Evolutionary conservation across 345 rosid species (phyloP).

Genomic region (Rhizophora mangle): DNA sequence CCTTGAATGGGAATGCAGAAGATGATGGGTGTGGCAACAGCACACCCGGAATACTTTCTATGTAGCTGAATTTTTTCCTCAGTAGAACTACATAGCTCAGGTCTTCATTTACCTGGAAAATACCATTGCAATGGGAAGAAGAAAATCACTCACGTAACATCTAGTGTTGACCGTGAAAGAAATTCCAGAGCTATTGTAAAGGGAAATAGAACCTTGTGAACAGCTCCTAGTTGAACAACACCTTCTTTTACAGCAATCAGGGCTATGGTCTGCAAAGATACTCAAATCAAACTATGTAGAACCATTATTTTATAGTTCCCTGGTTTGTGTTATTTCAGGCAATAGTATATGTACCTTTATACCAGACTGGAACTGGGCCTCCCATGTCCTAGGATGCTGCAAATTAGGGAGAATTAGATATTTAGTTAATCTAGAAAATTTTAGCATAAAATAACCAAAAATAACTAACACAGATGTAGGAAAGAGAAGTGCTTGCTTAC

Average conservation of each 20-base stretch:
- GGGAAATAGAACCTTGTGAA: slow-evolving; percentile 57
- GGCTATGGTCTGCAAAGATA: slow-evolving; percentile 75
- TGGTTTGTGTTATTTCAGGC: background rate
- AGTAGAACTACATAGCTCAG: slow-evolving; percentile 74
- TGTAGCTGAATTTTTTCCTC: slow-evolving; percentile 82
- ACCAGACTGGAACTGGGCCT: slow-evolving; percentile 95
- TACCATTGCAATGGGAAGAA: background rate
- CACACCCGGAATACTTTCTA: slow-evolving; percentile 91
- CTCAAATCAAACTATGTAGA: slow-evolving; percentile 3
- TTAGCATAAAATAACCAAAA: too few relatives aligned
- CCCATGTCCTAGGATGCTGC: slow-evolving; percentile 98
- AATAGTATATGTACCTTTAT: slow-evolving; percentile 51
- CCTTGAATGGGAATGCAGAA: slow-evolving; percentile 56
- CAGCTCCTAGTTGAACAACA: slow-evolving; percentile 88
- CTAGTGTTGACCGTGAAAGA: background rate
- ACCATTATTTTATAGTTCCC: background rate
- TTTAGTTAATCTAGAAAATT: too few relatives aligned
- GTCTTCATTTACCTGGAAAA: slow-evolving; percentile 69
- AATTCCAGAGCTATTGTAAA: background rate
- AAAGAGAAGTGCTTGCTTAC: slow-evolving; percentile 35
- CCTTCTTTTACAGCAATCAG: slow-evolving; percentile 97
- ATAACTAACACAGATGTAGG: too few relatives aligned
- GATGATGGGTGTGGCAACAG: slow-evolving; percentile 92
- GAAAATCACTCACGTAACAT: background rate
- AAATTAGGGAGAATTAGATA: background rate